Conservation (phyloP, 2,329 filamentous ascomycete genomes). For the Fusarium sp. region DNA sequence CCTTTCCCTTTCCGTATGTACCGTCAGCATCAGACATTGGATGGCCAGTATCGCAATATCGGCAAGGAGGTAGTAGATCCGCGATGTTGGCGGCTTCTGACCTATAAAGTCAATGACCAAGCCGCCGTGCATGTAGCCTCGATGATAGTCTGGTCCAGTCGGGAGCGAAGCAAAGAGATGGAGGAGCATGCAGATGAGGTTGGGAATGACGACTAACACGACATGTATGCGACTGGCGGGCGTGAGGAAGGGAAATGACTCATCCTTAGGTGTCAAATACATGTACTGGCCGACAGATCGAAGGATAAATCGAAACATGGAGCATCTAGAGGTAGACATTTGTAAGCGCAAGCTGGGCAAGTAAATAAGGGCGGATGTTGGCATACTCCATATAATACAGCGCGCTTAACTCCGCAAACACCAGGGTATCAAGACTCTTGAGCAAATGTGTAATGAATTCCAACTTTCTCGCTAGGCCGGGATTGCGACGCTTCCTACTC, state of each 20-base stretch:
- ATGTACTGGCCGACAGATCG: slow-evolving; percentile 67
- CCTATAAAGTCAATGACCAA: slow-evolving; percentile 73
- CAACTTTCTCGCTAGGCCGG: slow-evolving; percentile 63
- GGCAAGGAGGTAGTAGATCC: slow-evolving; percentile 61
- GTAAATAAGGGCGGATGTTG: neutral
- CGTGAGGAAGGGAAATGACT: slow-evolving; percentile 62
- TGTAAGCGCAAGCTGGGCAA: slow-evolving; percentile 23
- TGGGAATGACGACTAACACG: slow-evolving; percentile 64
- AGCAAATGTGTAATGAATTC: slow-evolving; percentile 68
- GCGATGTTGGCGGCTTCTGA: slow-evolving; percentile 67
- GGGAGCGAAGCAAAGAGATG: slow-evolving; percentile 65
- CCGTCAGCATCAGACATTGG: slow-evolving; percentile 70
- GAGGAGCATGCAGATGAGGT: slow-evolving; percentile 66
- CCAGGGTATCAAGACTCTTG: slow-evolving; percentile 66
- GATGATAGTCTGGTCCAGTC: slow-evolving; percentile 64
- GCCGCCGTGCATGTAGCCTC: slow-evolving; percentile 72
- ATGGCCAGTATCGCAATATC: slow-evolving; percentile 64
- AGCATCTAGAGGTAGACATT: slow-evolving; percentile 59
- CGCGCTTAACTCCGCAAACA: slow-evolving; percentile 69
- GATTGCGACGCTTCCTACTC: slow-evolving; percentile 50
- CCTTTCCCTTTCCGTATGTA: slow-evolving; percentile 67
- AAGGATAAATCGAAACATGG: slow-evolving; percentile 67
- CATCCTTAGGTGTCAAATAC: slow-evolving; percentile 69
- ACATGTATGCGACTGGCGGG: slow-evolving; percentile 65
- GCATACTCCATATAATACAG: slow-evolving; percentile 75